Percentiles rank a stretch among this genome's conserved stretches.
phyloP scores from a whole-genome alignment of 169 alveolate genomes.

The Cyclospora cayetanensis region DNA sequence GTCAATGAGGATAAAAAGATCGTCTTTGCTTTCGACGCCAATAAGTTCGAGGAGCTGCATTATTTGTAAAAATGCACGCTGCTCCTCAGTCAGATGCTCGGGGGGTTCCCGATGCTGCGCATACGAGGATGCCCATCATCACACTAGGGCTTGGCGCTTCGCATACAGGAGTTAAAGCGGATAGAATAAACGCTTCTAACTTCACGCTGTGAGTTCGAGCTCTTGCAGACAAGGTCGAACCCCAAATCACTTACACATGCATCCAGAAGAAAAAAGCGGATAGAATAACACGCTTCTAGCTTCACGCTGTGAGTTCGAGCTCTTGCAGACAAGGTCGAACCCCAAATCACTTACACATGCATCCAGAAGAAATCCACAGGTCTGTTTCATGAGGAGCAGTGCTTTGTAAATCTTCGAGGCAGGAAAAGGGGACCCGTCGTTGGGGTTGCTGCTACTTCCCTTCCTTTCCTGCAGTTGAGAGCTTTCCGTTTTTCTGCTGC shows the following conservation, averaged over 20 bases:
- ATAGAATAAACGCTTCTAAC: no score
- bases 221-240: no score
- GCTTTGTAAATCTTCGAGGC: not conserved
- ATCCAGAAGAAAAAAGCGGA: slow-evolving; percentile 8
- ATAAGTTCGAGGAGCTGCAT: slow-evolving; percentile 25
- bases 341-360: not conserved
- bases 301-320: no score
- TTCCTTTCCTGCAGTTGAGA: not conserved
- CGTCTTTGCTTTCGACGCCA: slow-evolving; percentile 64
- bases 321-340: no score
- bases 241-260: not conserved
- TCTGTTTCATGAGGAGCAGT: not conserved
- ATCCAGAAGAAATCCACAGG: slow-evolving; percentile 11
- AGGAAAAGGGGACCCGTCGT: not conserved
- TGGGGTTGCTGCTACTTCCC: slow-evolving; percentile 13
- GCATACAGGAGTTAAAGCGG: not conserved
- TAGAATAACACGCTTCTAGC: no score
- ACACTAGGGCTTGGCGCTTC: not conserved
- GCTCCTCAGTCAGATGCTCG: slow-evolving; percentile 8
- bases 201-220: no score
- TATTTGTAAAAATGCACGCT: slow-evolving; percentile 25
- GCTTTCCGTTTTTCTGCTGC: not conserved
- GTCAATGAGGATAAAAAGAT: slow-evolving; percentile 37
- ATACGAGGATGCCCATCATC: no score
- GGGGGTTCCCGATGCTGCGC: slow-evolving; percentile 6